phyloP scores from a whole-genome alignment of 1,284 basidiomycete genomes.

The Farysia itapuensis region DNA sequence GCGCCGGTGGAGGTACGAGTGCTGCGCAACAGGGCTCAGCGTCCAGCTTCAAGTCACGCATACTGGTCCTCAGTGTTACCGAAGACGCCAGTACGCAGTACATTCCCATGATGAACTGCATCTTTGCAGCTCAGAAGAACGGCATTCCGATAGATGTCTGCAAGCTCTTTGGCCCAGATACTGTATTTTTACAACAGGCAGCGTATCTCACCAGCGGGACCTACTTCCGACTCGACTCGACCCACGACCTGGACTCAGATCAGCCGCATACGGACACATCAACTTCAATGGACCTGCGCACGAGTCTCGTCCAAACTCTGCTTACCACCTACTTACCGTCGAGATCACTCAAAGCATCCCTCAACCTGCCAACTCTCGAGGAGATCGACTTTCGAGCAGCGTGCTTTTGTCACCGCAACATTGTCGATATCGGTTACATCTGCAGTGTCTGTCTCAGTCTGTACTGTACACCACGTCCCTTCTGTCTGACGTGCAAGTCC shows the following conservation, averaged over 20 bases:
- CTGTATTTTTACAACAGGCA: slow-evolving; percentile 96
- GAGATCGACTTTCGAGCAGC: slow-evolving; percentile 94
- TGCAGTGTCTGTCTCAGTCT: slow-evolving; percentile 65
- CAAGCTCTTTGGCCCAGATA: slow-evolving; percentile 84
- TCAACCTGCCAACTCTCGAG: slow-evolving; percentile 88
- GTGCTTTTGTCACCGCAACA: slow-evolving; percentile 97
- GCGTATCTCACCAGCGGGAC: slow-evolving; percentile 91
- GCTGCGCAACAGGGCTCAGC: neutral
- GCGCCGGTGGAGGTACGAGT: slow-evolving; percentile 12
- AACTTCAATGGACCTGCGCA: slow-evolving; percentile 13
- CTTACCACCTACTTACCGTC: slow-evolving; percentile 50
- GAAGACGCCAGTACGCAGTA: slow-evolving; percentile 83
- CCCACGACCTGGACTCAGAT: slow-evolving; percentile 77
- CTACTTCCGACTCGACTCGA: slow-evolving; percentile 80
- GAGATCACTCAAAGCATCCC: slow-evolving; percentile 69
- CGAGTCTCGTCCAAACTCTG: slow-evolving; percentile 45
- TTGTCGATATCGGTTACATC: slow-evolving; percentile 94
- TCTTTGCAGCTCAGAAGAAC: slow-evolving; percentile 96
- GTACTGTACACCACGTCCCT: slow-evolving; percentile 27
- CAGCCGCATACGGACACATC: slow-evolving; percentile 66
- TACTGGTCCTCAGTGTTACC: slow-evolving; percentile 88
- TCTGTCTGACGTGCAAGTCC: slow-evolving; percentile 33
- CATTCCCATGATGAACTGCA: slow-evolving; percentile 98
- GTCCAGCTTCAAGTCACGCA: slow-evolving; percentile 63
- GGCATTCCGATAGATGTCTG: slow-evolving; percentile 94